Evolutionary conservation across 2,329 filamentous ascomycete species (phyloP).

Genomic region (Tolypocladium endophyticum): DNA sequence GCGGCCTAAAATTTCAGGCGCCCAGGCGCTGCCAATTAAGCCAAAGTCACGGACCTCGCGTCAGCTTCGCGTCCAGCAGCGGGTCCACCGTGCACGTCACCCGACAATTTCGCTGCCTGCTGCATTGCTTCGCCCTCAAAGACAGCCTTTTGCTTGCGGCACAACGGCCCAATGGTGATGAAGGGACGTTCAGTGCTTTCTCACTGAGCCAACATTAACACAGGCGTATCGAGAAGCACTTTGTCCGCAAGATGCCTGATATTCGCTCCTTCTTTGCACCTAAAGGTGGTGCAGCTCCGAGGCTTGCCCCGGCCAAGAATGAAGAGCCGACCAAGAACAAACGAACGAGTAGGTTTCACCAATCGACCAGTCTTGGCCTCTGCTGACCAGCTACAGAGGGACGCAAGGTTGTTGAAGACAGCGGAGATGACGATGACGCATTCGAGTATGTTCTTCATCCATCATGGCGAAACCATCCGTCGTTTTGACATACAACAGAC

Average conservation of each 20-base stretch:
- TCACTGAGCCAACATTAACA: neutral
- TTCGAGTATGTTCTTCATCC: conserved; percentile 18
- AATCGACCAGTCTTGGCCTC: neutral
- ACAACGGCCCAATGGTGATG: conserved; percentile 12
- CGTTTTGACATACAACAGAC: conserved; percentile 11
- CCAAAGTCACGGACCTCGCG: conserved; percentile 30
- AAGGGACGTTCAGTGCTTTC: conserved; percentile 7
- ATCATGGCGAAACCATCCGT: neutral
- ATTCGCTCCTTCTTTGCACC: conserved; percentile 86
- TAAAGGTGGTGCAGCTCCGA: conserved; percentile 50
- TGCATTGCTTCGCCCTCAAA: conserved; percentile 6
- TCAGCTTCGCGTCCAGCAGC: conserved; percentile 30
- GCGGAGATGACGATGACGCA: conserved; percentile 60
- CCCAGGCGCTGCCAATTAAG: conserved; percentile 16
- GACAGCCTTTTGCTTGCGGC: conserved; percentile 6
- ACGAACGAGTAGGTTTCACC: conserved; percentile 29
- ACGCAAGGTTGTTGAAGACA: conserved; percentile 70
- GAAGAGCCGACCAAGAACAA: conserved; percentile 33
- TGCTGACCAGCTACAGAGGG: conserved; percentile 26
- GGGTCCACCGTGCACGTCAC: conserved; percentile 22
- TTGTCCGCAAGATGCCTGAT: conserved; percentile 57
- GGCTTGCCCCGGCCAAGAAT: conserved; percentile 34
- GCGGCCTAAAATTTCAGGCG: conserved; percentile 15
- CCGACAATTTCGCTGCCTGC: conserved; percentile 15
- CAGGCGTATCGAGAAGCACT: neutral